A percentile compares a stretch with the other conserved stretches of the same genome.
Conservation (phyloP, 345 rosid species). For the Physaria fendleri region DNA sequence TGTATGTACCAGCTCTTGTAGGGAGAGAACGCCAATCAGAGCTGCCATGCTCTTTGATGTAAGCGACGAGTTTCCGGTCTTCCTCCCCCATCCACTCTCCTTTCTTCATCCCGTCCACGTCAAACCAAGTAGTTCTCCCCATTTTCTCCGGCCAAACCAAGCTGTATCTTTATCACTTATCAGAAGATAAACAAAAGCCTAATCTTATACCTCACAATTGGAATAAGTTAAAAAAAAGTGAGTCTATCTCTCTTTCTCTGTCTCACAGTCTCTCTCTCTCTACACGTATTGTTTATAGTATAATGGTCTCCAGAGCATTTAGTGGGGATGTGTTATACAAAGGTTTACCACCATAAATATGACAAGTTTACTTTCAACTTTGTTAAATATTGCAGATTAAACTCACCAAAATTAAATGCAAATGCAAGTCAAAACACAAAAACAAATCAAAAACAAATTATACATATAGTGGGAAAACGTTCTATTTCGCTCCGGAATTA, state of each 20-base stretch:
- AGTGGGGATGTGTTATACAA: neutral
- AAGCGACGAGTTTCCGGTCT: constrained; percentile 52
- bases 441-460: no score
- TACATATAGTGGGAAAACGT: no score
- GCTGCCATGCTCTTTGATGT: constrained; percentile 40
- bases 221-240: neutral
- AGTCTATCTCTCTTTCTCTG: neutral
- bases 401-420: no score
- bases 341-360: no score
- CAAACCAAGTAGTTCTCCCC: constrained; percentile 27
- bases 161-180: neutral
- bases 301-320: neutral
- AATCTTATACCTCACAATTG: neutral
- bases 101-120: constrained; percentile 39
- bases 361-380: no score
- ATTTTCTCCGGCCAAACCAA: constrained; percentile 8
- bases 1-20: constrained; percentile 44
- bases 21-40: constrained; percentile 73
- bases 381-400: no score
- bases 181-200: neutral
- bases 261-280: neutral
- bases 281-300: neutral
- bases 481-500: no score
- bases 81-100: constrained; percentile 82
- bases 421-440: neutral